These are phyloP conservation scores for Paraphaeosphaeria minitans DNA, from an alignment of 2,329 filamentous ascomycete genomes.

Conservation along the genomic window DNA sequence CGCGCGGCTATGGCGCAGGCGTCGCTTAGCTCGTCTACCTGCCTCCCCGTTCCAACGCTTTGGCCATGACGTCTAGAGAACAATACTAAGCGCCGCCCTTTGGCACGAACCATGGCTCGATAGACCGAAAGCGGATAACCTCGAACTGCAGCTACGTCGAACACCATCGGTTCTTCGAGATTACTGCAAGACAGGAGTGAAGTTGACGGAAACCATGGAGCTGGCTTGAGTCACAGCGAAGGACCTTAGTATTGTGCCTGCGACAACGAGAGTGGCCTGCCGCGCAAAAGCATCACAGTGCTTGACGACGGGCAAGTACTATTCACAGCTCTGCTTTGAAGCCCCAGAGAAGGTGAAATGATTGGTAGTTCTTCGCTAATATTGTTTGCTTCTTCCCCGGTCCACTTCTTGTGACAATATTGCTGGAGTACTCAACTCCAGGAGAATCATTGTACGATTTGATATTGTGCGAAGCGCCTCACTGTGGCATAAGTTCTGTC, in stretches of 20 bases:
- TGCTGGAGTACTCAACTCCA: neutral
- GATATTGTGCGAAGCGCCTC: conserved; percentile 7
- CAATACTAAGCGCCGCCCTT: conserved; percentile 42
- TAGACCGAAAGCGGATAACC: conserved; percentile 18
- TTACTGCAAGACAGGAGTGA: conserved; percentile 5
- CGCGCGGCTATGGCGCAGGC: neutral
- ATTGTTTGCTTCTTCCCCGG: conserved; percentile 14
- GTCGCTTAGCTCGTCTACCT: neutral
- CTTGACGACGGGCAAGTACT: neutral
- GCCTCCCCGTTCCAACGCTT: conserved; percentile 19
- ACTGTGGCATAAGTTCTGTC: neutral
- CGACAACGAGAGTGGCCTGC: neutral
- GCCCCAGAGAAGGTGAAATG: neutral
- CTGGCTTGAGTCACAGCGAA: neutral
- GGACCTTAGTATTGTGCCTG: conserved; percentile 7
- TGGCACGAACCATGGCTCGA: conserved; percentile 13
- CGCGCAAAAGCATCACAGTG: neutral
- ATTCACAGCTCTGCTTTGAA: neutral
- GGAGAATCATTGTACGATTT: conserved; percentile 10
- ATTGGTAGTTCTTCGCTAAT: conserved; percentile 9
- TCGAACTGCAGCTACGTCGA: neutral
- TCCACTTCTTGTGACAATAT: conserved; percentile 5
- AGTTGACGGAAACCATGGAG: neutral
- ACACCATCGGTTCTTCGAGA: neutral
- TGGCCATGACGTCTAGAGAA: conserved; percentile 29